Evolutionary conservation across 202 grass and related monocot genomes (phyloP).

Genomic region (Panicum hallii): DNA sequence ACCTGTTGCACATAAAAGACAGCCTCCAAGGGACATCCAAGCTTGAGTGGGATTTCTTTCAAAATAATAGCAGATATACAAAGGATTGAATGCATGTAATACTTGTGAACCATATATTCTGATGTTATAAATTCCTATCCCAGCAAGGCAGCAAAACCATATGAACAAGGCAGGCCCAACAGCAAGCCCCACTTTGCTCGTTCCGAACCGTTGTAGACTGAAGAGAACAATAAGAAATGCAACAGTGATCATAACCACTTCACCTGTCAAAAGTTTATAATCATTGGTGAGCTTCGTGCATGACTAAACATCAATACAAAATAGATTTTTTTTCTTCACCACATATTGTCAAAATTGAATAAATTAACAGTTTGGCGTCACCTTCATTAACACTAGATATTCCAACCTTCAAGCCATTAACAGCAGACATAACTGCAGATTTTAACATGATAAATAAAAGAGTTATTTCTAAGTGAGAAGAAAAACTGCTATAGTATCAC

Average conservation of each 20-base stretch:
- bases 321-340: slow-evolving; percentile 5
- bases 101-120: slow-evolving; percentile 76
- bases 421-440: slow-evolving; percentile 94
- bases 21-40: slow-evolving; percentile 94
- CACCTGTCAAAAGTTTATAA: slow-evolving; percentile 64
- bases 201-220: slow-evolving; percentile 89
- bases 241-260: slow-evolving; percentile 95
- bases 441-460: slow-evolving; percentile 40
- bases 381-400: slow-evolving; percentile 91
- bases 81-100: slow-evolving; percentile 84
- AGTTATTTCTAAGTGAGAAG: slow-evolving; percentile 34
- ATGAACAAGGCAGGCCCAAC: slow-evolving; percentile 87
- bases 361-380: slow-evolving; percentile 39
- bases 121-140: slow-evolving; percentile 91
- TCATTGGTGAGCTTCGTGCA: slow-evolving; percentile 26
- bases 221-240: slow-evolving; percentile 89
- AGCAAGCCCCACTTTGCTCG: slow-evolving; percentile 88
- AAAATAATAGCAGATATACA: slow-evolving; percentile 88
- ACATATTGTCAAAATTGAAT: slow-evolving; percentile 22
- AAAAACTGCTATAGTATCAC: slow-evolving; percentile 25
- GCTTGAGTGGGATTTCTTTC: slow-evolving; percentile 81
- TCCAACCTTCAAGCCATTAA: slow-evolving; percentile 94
- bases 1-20: slow-evolving; percentile 93
- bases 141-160: slow-evolving; percentile 95
- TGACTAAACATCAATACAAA: slow-evolving; percentile 1